Evolutionary conservation across 1,284 basidiomycete species (phyloP), one percentile per base, ranked within the genome.

Genomic region (Mycosarcoma maydis): DNA sequence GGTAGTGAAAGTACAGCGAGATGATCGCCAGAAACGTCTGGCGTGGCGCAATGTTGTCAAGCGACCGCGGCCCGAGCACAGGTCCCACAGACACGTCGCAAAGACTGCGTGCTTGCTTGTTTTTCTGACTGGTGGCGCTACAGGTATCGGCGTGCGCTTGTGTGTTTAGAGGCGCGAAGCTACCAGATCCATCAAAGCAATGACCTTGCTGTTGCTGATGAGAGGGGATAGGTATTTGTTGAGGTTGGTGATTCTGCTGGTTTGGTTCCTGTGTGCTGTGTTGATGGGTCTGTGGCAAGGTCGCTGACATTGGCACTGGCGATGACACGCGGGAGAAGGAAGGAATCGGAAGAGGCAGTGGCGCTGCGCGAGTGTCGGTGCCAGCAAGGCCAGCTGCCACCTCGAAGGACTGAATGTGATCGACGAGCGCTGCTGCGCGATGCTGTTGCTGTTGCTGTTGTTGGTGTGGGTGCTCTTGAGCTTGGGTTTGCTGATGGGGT

Each of bases 41-140:
- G 20, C 71, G 52, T 3, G 71, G 73, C 2, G 73, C 73, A 27
- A 75, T 54, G 44, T 75, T 70, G 45, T 73, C 71, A 14, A 75
- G 51, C 30, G 57, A 73, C 38, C 71, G 55, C 2, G 73, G 73
- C 4, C 62, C 52, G n/a, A 69, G 20, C 26, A 72, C 52, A 16
- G 72, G 64, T 3, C 57, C 68, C 26, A 62, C 51, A 36, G 51
- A 60, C 53, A 68, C 56, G 26, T 50, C 65, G 14, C 58, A 45
- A 6, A 57, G 38, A 33, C 33, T 44, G 3, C 58, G 46, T 4
- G 33, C 46, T 16, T 6, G n/a, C 30, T 51, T 61, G 36, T 23
- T 11, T 23, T 47, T 56, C 30, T 45, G 47, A 32, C 26, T 42
- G 24, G 41, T 32, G 16, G 32, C 19, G 9, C 27, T 19, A 5